These are phyloP conservation scores for Candida caryicola DNA, from an alignment of 805 yeast genomes.

Conservation along the genomic window DNA sequence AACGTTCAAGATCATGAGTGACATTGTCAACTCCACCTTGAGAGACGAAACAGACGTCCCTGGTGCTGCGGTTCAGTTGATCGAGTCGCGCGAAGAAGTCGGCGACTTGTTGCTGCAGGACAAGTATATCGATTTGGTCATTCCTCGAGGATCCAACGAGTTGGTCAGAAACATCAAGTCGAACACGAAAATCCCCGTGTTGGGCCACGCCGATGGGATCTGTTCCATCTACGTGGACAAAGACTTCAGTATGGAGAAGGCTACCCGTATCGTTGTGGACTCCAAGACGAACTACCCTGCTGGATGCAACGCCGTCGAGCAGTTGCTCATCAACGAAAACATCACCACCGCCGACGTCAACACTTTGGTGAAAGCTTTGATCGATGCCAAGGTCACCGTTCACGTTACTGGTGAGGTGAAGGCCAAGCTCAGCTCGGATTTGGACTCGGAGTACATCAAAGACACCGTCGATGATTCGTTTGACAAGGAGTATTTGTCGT, in stretches of 20 bases:
- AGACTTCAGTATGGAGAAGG: slow-evolving; percentile 74
- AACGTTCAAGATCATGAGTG: slow-evolving; percentile 81
- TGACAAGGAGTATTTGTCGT: slow-evolving; percentile 75
- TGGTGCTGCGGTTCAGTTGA: slow-evolving; percentile 74
- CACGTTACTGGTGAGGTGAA: slow-evolving; percentile 61
- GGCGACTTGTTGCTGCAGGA: slow-evolving; percentile 82
- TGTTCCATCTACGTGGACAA: slow-evolving; percentile 84
- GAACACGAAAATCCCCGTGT: slow-evolving; percentile 89
- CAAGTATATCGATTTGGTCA: slow-evolving; percentile 86
- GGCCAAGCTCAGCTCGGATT: slow-evolving; percentile 17
- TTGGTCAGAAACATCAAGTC: slow-evolving; percentile 83
- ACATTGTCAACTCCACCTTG: slow-evolving; percentile 61
- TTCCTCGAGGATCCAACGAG: slow-evolving; percentile 97
- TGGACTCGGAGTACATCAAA: slow-evolving; percentile 30
- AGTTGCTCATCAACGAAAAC: slow-evolving; percentile 60
- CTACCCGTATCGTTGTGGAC: slow-evolving; percentile 72
- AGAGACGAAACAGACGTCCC: slow-evolving; percentile 68
- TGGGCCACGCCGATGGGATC: slow-evolving; percentile 98
- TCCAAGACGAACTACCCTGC: slow-evolving; percentile 97
- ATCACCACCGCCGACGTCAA: slow-evolving; percentile 26
- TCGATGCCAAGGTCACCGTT: slow-evolving; percentile 66
- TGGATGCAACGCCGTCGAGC: slow-evolving; percentile 97
- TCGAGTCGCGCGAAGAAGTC: slow-evolving; percentile 87
- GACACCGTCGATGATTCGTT: slow-evolving; percentile 68
- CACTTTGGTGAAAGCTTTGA: slow-evolving; percentile 39